Evolutionary conservation across 768 basidiomycete genomes (phyloP).

Genomic region (Boletales sp.): DNA sequence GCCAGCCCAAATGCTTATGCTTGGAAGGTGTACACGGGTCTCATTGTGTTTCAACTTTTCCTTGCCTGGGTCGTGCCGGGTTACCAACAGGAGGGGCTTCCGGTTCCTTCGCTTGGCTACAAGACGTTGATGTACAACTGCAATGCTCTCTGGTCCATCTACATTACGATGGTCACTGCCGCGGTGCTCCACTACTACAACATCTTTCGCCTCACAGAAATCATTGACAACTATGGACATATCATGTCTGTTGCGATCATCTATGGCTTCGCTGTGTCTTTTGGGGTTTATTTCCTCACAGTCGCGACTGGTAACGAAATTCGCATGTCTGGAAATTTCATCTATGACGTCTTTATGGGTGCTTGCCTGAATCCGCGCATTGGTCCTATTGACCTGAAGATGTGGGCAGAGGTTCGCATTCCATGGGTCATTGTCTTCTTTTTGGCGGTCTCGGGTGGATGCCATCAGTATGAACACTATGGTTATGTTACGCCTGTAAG

Average conservation of each 20-base stretch:
- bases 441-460: constrained; percentile 85
- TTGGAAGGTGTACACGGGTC: constrained; percentile 85
- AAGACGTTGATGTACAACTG: constrained; percentile 94
- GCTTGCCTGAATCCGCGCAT: constrained; percentile 91
- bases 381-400: constrained; percentile 90
- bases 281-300: constrained; percentile 76
- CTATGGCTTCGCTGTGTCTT: constrained; percentile 78
- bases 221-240: constrained; percentile 95
- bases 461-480: constrained; percentile 91
- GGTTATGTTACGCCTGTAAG: constrained; percentile 90
- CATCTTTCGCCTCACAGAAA: constrained; percentile 87
- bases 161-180: constrained; percentile 76
- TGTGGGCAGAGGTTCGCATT: constrained; percentile 97
- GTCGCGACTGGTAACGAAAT: constrained; percentile 76
- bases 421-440: constrained; percentile 97
- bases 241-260: constrained; percentile 96
- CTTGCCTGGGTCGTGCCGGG: constrained; percentile 92
- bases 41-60: constrained; percentile 85
- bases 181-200: constrained; percentile 70
- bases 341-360: constrained; percentile 98
- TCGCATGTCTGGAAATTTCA: constrained; percentile 91
- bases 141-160: constrained; percentile 86
- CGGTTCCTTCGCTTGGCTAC: constrained; percentile 91
- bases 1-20: constrained; percentile 88
- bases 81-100: constrained; percentile 90